Conservation (phyloP, 352 stramenopile species). For the Phytophthora meadii region DNA sequence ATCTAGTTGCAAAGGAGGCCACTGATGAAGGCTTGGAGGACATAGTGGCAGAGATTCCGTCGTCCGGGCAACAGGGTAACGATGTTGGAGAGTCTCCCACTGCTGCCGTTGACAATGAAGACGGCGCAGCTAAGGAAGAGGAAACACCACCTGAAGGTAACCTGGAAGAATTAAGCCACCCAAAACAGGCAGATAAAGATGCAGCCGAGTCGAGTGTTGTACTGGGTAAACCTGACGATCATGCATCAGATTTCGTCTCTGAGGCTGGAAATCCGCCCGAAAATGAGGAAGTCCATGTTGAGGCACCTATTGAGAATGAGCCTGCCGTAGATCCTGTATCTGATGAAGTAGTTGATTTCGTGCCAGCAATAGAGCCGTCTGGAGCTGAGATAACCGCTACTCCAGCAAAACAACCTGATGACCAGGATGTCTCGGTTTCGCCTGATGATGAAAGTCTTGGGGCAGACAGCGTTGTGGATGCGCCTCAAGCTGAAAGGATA, state of each 20-base stretch:
- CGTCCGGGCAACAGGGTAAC: neutral
- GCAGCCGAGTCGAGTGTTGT: neutral
- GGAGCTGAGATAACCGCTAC: slow-evolving; percentile 6
- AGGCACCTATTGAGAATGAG: neutral
- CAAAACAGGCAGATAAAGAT: slow-evolving; percentile 3
- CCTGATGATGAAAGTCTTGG: neutral
- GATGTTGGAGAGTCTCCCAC: neutral
- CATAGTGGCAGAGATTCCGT: neutral
- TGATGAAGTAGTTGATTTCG: neutral
- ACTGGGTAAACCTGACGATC: slow-evolving; percentile 1
- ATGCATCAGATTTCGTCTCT: neutral
- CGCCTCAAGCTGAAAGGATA: neutral
- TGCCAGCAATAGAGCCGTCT: neutral
- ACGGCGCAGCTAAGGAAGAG: neutral
- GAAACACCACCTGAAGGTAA: slow-evolving; percentile 3
- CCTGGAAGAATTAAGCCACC: neutral
- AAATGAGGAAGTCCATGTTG: slow-evolving; percentile 2
- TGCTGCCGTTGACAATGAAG: neutral
- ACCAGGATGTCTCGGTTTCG: neutral
- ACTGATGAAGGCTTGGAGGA: slow-evolving; percentile 5
- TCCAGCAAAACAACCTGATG: neutral
- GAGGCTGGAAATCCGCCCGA: neutral
- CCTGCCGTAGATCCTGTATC: neutral
- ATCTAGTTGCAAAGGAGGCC: neutral
- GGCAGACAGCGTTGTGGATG: neutral